Evolutionary conservation across 2,329 filamentous ascomycete species (phyloP).

Genomic region (Phaeosphaeriaceae sp.): DNA sequence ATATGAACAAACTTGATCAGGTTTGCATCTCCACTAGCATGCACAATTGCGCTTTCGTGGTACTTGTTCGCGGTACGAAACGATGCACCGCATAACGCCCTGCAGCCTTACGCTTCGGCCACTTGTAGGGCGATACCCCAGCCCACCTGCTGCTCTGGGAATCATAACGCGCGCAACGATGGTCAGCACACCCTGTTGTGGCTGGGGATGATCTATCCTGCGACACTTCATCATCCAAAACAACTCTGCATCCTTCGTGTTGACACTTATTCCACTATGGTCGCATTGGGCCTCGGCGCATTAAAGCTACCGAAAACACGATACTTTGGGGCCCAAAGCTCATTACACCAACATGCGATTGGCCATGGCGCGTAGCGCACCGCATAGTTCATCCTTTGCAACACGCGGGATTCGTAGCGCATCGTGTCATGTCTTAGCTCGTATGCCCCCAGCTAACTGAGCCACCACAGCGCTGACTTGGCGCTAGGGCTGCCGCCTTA

Average conservation of each 20-base stretch:
- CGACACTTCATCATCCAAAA: neutral
- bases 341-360: neutral
- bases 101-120: slow-evolving; percentile 1
- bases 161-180: neutral
- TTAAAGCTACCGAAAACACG: neutral
- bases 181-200: neutral
- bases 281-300: neutral
- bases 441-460: neutral
- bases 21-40: neutral
- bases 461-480: slow-evolving; percentile 8
- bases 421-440: neutral
- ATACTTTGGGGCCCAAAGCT: neutral
- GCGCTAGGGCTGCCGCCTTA: slow-evolving; percentile 22
- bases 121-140: neutral
- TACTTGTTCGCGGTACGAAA: neutral
- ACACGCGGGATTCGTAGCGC: neutral
- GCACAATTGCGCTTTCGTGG: neutral
- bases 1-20: too few relatives aligned
- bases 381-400: neutral
- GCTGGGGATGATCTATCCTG: neutral
- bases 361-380: neutral
- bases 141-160: neutral
- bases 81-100: neutral
- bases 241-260: neutral
- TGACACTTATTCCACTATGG: neutral